Base-by-base conservation (phyloP, 1,139 yeast genomes). In the Yarrowia galli region DNA sequence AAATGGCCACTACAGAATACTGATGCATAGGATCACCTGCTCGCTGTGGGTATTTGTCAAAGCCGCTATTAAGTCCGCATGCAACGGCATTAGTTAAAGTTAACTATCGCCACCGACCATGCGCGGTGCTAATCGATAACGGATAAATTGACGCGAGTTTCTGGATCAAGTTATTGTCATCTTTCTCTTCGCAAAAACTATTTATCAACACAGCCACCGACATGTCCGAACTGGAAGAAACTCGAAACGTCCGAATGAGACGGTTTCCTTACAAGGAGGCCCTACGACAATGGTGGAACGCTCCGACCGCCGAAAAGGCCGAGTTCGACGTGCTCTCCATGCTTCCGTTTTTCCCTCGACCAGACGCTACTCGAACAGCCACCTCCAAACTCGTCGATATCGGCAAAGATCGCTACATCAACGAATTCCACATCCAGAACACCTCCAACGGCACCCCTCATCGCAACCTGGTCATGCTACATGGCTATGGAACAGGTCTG, bases 401-500 rank as follows among this genome's bases (percentile, higher is more conserved):
- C 23, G 84, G 84, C 49, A 73, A 79, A 23, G 80, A 83, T 13
- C 79, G 82, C 16, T 79, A 77, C 70, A 81, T 89, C 73, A 89
- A 87, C 72, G 89, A 87, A 72, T 82, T 88, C 67, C 77, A 75
- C 42, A 73, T 77, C 7, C 71, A 70, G 16, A 72, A 72, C 48
- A 68, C 70, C 38, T 28, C 51, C 22, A 58, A 43, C 32, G 70
- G 70, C 20, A 45, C 64, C 12, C 51, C 60, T 25, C 53, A 75
- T 0, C 77, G 76, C 20, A 85, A 85, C 73, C 72, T 88, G 23
- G 90, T 91, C 8, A 82, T 92, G 75, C 73, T 92, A 40, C 98
- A 92, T 75, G 98, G 98, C 0, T 91, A 89, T 76, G 97, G 95
- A 0, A 95, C 97, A 0, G 88, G 96, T 0, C 81, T 89, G 9